Evolutionary conservation across 1,284 basidiomycete species (phyloP), one percentile per base, ranked within the genome.

Genomic region (Malassezia pachydermatis): DNA sequence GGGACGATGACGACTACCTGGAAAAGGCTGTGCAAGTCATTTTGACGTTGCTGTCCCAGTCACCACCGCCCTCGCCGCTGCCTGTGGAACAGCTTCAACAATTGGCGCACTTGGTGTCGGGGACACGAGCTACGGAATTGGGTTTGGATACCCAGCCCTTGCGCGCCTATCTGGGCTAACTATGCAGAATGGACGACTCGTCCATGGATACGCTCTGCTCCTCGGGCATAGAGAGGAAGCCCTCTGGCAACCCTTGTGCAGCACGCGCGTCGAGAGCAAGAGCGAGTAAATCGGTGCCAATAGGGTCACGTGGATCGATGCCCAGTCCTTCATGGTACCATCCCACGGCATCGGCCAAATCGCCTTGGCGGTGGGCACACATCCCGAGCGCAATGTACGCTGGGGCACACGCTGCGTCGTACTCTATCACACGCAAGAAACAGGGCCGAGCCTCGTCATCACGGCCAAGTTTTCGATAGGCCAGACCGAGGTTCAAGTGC

Each of bases 11-110:
- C 4, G 86, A 90, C 62, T 85, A 84, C 52, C 81, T 84, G 65
- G 88, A 90, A 73, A 88, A 88, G 68, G 76, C 82, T 0, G 65
- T 84, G 14, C 77, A 80, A 76, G 82, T 73, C 41, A 72, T 78
- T 10, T 9, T 59, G 29, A 54, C 59, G 11, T 66, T 72, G n/a
- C 68, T 53, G 14, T 30, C 44, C 14, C 54, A 57, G 37, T 38
- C 51, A 3, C 41, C 45, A 7, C 24, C n/a, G 6, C 36, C 44
- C 9, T 33, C 36, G 2, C 37, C 44, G 6, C 25, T 51, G 16
- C 49, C 49, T 8, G 28, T 33, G 11, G 36, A 28, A 5, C 19
- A 29, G 22, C 28, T 46, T 9, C n/a, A 8, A 11, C 19, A 35
- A 16, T 25, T 52, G 14, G 25, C 27, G 6, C 33, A 46, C 11